Base-by-base conservation (phyloP, 371 early-diverging fungal genomes). In the Mortierella sp. region DNA sequence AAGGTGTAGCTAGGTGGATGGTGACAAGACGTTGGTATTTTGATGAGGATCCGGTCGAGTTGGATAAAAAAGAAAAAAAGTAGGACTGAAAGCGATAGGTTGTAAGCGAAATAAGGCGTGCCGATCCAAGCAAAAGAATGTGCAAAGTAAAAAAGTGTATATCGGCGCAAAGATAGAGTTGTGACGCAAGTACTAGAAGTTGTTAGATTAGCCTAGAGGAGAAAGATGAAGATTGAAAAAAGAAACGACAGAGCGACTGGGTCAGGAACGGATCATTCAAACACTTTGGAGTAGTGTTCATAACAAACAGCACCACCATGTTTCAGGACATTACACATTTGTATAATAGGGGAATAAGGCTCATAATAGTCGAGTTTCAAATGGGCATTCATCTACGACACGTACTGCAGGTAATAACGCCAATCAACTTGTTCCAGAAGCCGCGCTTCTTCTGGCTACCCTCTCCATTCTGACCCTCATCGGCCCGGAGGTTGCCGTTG, bases 361-460 rank as follows among this genome's bases (percentile, higher is more conserved):
- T 41, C 27, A 54, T 65, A 41, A 63, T 63, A 60, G 63, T 63
- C 63, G 18, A 63, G 54, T 51, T 43, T 65, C 49, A 68, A 60
- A 21, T 38, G 41, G 68, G 68, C 68, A 68, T 68, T 84, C 73
- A 80, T 83, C 77, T 79, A 74, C 80, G 80, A 76, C 84, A 84
- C 82, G 83, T 88, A 80, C 87, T 87, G 83, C 89, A 89, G 29
- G 89, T 89, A 58, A 89, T 82, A 76, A 89, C 86, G 48, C 89
- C 82, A 43, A 89, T 88, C 16, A 89, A 73, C 46, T 84, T 85
- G 83, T 89, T 78, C 88, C 85, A 89, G 79, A 89, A 85, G 32
- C 87, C 81, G 29, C 72, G 71, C 81, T 84, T 82, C 86, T 84
- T 83, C 77, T 82, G 86, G 58, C 81, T 84, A 24, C 82, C 83